Evolutionary conservation across 2,329 filamentous ascomycete species (phyloP), one percentile per base, ranked within the genome.

Genomic region (Acrocalymma vagum): DNA sequence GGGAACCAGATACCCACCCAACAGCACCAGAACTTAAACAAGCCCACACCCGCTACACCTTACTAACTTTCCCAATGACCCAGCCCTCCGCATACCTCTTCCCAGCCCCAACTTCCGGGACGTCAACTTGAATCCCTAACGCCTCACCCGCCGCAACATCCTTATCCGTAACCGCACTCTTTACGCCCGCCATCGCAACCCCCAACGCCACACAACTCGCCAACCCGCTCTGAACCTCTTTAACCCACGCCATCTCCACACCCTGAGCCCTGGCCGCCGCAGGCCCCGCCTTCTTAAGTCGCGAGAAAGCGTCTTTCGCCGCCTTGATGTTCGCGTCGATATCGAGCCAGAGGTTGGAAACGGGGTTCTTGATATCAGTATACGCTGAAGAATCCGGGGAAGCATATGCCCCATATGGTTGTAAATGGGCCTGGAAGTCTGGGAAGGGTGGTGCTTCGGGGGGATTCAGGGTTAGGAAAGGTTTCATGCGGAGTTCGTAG

Each of bases 401-500:
- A 0, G 41, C 29, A 18, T 57, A 67, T 0, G 53, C 15, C 0
- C 68, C 69, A 22, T 62, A 71, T 3, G 65, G 65, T 29, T 63
- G 54, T 5, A 63, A 51, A 7, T 56, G 49, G 3, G 31, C 49
- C 23, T 73, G 67, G 47, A 88, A 90, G 10, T 84, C 80, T 6
- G 83, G 80, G 48, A 82, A 87, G 0, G 80, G 72, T 0, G 88
- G 84, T 9, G 89, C 75, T 44, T 83, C 80, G 0, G 90, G 88
- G 2, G 89, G 76, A 8, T 81, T 79, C 40, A 95, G 80, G 6
- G 74, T 66, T 1, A 86, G 75, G 60, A 95, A 96, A 0, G 90
- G 89, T 58, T 87, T 88, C 89, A 95, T 94, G 43, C 92, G 87
- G 8, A 95, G 73, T 53, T 94, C 87, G 65, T 94, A 92, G 9